Evolutionary conservation across 1,284 basidiomycete species (phyloP).

Genomic region (Ustilago sp.): DNA sequence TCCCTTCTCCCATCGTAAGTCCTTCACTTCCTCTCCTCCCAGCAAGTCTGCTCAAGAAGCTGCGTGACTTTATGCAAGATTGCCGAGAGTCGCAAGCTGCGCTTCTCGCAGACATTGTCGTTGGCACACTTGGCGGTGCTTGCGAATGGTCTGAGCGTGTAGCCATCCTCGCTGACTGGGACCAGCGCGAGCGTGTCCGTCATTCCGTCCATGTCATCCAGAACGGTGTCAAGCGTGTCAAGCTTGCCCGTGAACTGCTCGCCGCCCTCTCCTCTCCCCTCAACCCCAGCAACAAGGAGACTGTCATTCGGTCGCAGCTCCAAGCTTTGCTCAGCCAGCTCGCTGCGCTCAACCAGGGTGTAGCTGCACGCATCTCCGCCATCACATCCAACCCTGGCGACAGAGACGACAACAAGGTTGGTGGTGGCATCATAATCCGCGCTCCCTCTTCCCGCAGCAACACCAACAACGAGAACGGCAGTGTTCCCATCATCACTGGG

Average conservation of each 20-base stretch:
- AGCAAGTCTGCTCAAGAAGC: slow-evolving; percentile 54
- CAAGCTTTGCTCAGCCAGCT: slow-evolving; percentile 63
- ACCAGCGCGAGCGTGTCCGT: slow-evolving; percentile 57
- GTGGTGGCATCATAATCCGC: slow-evolving; percentile 59
- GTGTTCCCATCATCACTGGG: slow-evolving; percentile 43
- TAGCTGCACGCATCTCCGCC: slow-evolving; percentile 60
- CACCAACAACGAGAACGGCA: slow-evolving; percentile 40
- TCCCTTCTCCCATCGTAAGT: slow-evolving; percentile 41
- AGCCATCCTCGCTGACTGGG: slow-evolving; percentile 60
- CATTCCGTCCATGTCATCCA: slow-evolving; percentile 55
- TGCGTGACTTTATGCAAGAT: slow-evolving; percentile 59
- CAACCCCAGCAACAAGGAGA: slow-evolving; percentile 58
- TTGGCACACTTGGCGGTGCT: slow-evolving; percentile 66
- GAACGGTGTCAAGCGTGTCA: slow-evolving; percentile 60
- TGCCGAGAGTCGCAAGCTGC: slow-evolving; percentile 54
- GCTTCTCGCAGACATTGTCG: slow-evolving; percentile 63
- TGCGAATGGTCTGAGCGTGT: slow-evolving; percentile 67
- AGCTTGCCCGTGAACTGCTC: slow-evolving; percentile 62
- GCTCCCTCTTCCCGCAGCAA: slow-evolving; percentile 47
- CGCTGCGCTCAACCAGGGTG: slow-evolving; percentile 59
- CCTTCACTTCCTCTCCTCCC: slow-evolving; percentile 64
- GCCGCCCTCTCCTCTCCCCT: slow-evolving; percentile 59
- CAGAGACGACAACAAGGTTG: slow-evolving; percentile 40
- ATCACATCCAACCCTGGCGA: slow-evolving; percentile 36
- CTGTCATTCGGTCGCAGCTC: slow-evolving; percentile 63